Conservation (phyloP, 2,329 filamentous ascomycete genomes). For the Stemphylium lycopersici region DNA sequence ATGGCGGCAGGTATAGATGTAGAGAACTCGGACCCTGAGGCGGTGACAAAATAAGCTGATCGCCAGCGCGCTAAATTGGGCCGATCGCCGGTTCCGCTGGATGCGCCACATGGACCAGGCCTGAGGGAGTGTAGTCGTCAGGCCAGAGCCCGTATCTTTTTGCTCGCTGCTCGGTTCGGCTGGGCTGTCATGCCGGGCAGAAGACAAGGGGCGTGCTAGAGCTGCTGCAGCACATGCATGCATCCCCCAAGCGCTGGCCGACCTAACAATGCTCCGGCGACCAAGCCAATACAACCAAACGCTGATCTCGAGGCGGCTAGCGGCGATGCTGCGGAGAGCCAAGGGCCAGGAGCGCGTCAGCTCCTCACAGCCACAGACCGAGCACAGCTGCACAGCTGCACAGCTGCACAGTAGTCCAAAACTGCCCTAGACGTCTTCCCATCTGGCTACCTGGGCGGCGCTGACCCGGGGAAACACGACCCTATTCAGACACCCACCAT, state of each 20-base stretch:
- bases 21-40: constrained; percentile 16
- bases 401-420: background rate
- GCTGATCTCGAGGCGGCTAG: constrained; percentile 21
- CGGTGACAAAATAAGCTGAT: constrained; percentile 25
- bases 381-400: constrained; percentile 8
- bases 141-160: background rate
- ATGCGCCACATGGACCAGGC: constrained; percentile 4
- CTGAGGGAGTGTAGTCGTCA: too few relatives aligned
- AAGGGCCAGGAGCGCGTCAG: constrained; percentile 21
- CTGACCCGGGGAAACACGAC: constrained; percentile 14
- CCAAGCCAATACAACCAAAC: constrained; percentile 9
- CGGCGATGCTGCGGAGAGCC: constrained; percentile 17
- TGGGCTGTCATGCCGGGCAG: background rate
- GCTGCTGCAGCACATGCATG: background rate
- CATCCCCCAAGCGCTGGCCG: constrained; percentile 4
- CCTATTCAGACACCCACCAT: constrained; percentile 13
- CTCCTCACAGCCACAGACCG: constrained; percentile 21
- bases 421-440: constrained; percentile 14
- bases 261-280: constrained; percentile 6
- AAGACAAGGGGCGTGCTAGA: background rate
- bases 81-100: constrained; percentile 10
- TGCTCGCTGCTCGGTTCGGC: background rate
- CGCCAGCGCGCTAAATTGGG: constrained; percentile 21
- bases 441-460: constrained; percentile 14
- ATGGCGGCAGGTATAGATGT: constrained; percentile 26